Conservation (phyloP, 148 eudicot species). For the Chenopodium formosanum region DNA sequence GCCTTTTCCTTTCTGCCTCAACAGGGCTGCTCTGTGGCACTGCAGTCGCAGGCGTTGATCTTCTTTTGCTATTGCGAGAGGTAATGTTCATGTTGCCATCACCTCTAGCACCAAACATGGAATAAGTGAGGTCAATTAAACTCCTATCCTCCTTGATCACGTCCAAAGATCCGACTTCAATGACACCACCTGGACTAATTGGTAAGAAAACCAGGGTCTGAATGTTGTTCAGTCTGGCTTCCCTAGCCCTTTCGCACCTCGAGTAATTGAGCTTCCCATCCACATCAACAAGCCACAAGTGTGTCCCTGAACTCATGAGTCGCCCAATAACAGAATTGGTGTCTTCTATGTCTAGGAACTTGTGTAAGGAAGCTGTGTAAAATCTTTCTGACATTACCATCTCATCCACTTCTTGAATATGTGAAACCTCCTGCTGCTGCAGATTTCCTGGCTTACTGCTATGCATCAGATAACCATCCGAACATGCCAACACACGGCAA, state of each 20-base stretch:
- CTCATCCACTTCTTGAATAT: too few species aligned
- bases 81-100: neutral
- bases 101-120: neutral
- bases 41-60: neutral
- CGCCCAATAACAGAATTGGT: neutral
- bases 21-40: constrained; percentile 32
- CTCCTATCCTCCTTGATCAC: neutral
- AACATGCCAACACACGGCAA: neutral
- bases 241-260: neutral
- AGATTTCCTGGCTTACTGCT: neutral
- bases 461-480: neutral
- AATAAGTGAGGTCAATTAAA: neutral
- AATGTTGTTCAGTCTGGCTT: neutral
- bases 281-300: neutral
- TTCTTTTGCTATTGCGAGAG: neutral
- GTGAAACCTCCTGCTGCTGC: too few species aligned
- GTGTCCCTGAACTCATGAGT: neutral
- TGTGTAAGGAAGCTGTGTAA: neutral
- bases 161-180: neutral
- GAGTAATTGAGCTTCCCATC: neutral
- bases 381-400: neutral
- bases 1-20: constrained; percentile 52
- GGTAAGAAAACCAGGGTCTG: neutral
- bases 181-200: neutral
- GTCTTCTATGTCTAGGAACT: neutral